A percentile compares a stretch with the other conserved stretches of the same genome.
Conservation (phyloP, 441 rosid genomes). For the Pelargonium australe region DNA sequence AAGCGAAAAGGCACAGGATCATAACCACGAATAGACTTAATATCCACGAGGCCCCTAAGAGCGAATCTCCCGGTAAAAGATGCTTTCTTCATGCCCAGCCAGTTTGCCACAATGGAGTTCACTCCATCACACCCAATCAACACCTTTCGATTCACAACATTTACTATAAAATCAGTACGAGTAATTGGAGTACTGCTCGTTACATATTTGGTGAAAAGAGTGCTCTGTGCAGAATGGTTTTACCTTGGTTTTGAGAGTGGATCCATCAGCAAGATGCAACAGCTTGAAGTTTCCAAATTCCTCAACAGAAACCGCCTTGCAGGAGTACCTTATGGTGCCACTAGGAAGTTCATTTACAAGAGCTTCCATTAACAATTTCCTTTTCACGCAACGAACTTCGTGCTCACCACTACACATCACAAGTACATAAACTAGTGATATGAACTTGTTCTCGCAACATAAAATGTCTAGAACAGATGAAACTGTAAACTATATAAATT, state of each 20-base stretch:
- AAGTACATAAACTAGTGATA: too few species aligned
- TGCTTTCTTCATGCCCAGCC: slow-evolving; percentile 54
- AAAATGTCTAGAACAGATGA: too few species aligned
- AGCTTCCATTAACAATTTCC: slow-evolving; percentile 54
- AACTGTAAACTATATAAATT: too few species aligned
- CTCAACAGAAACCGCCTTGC: slow-evolving; percentile 56
- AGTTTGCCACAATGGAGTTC: slow-evolving; percentile 58
- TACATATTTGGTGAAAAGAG: too few species aligned
- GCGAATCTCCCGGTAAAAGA: slow-evolving; percentile 34
- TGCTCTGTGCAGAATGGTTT: background rate
- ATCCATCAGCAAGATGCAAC: slow-evolving; percentile 60
- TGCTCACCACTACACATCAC: slow-evolving; percentile 24
- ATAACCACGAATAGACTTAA: slow-evolving; percentile 36
- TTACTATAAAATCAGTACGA: too few species aligned
- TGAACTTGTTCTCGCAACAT: too few species aligned
- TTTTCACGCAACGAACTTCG: slow-evolving; percentile 46
- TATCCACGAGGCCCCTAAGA: slow-evolving; percentile 42
- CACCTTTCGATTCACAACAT: slow-evolving; percentile 22
- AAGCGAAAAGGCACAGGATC: slow-evolving; percentile 33
- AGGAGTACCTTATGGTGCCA: slow-evolving; percentile 58
- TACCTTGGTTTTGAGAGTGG: slow-evolving; percentile 61
- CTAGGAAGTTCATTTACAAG: slow-evolving; percentile 51
- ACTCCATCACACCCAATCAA: slow-evolving; percentile 77
- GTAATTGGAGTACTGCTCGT: too few species aligned
- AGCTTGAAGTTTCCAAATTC: slow-evolving; percentile 41